Conservation (phyloP, 2,329 filamentous ascomycete species). For the Tricladium varicosporioides region DNA sequence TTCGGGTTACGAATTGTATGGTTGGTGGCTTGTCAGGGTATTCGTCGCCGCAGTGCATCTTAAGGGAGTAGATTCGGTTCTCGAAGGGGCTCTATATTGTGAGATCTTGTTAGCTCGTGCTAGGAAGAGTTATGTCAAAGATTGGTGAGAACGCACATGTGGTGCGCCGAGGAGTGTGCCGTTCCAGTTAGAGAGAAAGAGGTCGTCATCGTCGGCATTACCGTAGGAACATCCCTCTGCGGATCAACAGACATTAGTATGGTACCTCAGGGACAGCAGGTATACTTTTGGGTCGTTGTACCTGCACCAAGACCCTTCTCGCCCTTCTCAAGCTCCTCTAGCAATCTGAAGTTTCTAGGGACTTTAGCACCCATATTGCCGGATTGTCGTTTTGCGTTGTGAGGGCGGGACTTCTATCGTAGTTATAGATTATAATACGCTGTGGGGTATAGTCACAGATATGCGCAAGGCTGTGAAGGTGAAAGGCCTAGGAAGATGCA, state of each 20-base stretch:
- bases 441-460: neutral
- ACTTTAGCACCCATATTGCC: conserved; percentile 62
- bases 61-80: conserved; percentile 98
- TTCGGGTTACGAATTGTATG: conserved; percentile 88
- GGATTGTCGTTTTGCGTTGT: neutral
- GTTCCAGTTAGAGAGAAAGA: conserved; percentile 98
- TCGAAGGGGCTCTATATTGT: conserved; percentile 78
- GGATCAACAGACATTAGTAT: conserved; percentile 16
- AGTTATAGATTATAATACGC: neutral
- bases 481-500: neutral
- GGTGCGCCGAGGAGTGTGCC: conserved; percentile 96
- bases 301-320: conserved; percentile 95
- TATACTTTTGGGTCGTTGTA: conserved; percentile 38
- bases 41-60: conserved; percentile 87
- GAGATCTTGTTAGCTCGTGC: neutral
- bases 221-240: conserved; percentile 96
- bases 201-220: conserved; percentile 87
- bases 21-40: conserved; percentile 89
- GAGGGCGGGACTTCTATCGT: neutral
- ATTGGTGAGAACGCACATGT: conserved; percentile 62
- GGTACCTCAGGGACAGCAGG: neutral
- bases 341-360: conserved; percentile 90
- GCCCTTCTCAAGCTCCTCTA: conserved; percentile 98
- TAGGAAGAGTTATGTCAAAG: conserved; percentile 1
- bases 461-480: neutral